Evolutionary conservation across 1,284 basidiomycete species (phyloP).

Genomic region (Tranzscheliella williamsii): DNA sequence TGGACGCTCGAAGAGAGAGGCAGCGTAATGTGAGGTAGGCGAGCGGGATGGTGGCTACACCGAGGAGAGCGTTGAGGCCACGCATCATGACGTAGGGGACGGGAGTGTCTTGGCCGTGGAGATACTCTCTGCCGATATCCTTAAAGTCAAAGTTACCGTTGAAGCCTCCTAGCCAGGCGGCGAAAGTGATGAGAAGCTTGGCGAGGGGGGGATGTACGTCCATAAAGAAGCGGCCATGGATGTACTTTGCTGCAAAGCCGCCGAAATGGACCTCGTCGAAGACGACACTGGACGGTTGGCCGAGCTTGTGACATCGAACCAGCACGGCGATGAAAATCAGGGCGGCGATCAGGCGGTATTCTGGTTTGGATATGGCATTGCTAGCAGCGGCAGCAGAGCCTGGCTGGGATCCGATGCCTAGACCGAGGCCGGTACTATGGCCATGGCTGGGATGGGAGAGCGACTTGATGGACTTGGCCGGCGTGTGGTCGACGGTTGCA

Average conservation of each 20-base stretch:
- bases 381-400: slow-evolving; percentile 26
- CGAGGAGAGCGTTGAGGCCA: slow-evolving; percentile 83
- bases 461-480: slow-evolving; percentile 20
- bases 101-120: slow-evolving; percentile 57
- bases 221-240: slow-evolving; percentile 85
- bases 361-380: slow-evolving; percentile 11
- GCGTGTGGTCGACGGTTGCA: slow-evolving; percentile 13
- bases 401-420: slow-evolving; percentile 34
- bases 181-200: slow-evolving; percentile 89
- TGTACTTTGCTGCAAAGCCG: slow-evolving; percentile 76
- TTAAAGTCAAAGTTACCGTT: slow-evolving; percentile 94
- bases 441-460: slow-evolving; percentile 5
- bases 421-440: slow-evolving; percentile 32
- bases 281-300: slow-evolving; percentile 56
- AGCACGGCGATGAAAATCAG: slow-evolving; percentile 29
- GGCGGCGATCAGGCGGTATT: slow-evolving; percentile 29
- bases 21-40: slow-evolving; percentile 91
- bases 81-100: slow-evolving; percentile 98
- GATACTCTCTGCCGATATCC: slow-evolving; percentile 72
- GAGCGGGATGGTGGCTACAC: slow-evolving; percentile 83
- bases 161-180: slow-evolving; percentile 85
- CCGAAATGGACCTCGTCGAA: slow-evolving; percentile 61
- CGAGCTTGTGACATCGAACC: slow-evolving; percentile 50
- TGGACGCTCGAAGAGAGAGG: slow-evolving; percentile 79
- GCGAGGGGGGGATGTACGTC: slow-evolving; percentile 98